A percentile compares a stretch with the other conserved stretches of the same genome.
Conservation (phyloP, 208 protist genomes). For the Acanthamoeba royreba region DNA sequence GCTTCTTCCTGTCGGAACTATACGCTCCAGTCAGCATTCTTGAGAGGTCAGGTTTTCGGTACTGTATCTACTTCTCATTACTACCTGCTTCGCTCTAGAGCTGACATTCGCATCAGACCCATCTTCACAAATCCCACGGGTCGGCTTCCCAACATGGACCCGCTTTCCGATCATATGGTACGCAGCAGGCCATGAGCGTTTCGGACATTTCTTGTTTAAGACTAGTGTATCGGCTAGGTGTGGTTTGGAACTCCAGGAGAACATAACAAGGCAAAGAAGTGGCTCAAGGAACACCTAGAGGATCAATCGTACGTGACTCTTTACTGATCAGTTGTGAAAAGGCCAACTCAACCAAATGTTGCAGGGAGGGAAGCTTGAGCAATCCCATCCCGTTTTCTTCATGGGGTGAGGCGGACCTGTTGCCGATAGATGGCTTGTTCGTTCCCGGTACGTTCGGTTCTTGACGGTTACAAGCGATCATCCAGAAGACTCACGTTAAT, state of each 20-base stretch:
- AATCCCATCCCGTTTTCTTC: neutral
- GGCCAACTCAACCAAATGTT: too few species aligned
- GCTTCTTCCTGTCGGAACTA: neutral
- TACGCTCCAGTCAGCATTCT: neutral
- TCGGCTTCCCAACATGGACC: neutral
- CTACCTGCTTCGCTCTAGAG: neutral
- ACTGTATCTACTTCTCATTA: neutral
- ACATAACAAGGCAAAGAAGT: neutral
- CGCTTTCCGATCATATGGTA: neutral
- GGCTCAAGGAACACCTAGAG: neutral
- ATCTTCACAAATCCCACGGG: neutral
- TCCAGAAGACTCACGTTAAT: neutral
- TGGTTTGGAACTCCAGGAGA: neutral
- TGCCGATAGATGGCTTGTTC: neutral
- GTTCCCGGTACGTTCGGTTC: neutral
- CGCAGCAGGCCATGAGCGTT: too few species aligned
- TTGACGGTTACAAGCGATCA: neutral
- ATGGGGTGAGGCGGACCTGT: neutral
- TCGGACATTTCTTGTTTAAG: neutral
- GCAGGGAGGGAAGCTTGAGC: neutral
- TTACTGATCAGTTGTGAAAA: too few species aligned
- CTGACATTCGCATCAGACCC: neutral
- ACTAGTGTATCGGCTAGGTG: neutral
- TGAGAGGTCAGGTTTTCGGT: neutral
- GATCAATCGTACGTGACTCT: neutral